A percentile compares a stretch with the other conserved stretches of the same genome.
phyloP scores from a whole-genome alignment of 2,329 filamentous ascomycete genomes.

The Stachybotrys chlorohalonatus region DNA sequence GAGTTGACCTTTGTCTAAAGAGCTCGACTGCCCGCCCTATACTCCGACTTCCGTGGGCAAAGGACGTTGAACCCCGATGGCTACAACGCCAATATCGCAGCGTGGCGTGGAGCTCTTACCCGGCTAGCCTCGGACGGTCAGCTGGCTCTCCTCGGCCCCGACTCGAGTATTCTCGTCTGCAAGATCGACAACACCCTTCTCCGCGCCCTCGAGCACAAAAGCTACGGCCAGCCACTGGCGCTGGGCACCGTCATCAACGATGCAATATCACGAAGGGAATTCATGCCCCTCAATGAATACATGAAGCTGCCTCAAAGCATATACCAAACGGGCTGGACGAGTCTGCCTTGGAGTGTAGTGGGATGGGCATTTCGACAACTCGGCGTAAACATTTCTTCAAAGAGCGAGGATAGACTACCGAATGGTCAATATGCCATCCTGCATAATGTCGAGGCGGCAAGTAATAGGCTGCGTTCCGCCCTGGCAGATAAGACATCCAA shows the following conservation, averaged over 20 bases:
- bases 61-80: constrained; percentile 74
- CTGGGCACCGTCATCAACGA: constrained; percentile 72
- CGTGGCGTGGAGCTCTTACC: constrained; percentile 71
- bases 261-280: constrained; percentile 56
- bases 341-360: constrained; percentile 60
- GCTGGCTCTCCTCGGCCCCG: constrained; percentile 29
- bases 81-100: constrained; percentile 68
- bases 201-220: constrained; percentile 61
- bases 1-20: constrained; percentile 28
- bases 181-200: constrained; percentile 55
- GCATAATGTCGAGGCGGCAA: constrained; percentile 50
- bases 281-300: constrained; percentile 66
- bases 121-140: constrained; percentile 56
- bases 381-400: constrained; percentile 45
- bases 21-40: constrained; percentile 73
- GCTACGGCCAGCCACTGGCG: constrained; percentile 74
- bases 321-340: constrained; percentile 60
- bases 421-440: constrained; percentile 58
- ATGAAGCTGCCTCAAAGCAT: constrained; percentile 57
- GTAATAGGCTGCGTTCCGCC: constrained; percentile 41
- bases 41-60: constrained; percentile 76
- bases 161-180: constrained; percentile 41
- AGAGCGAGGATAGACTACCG: constrained; percentile 45
- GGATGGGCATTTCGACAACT: constrained; percentile 68
- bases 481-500: constrained; percentile 33